Base-by-base conservation (phyloP, 768 basidiomycete species). In the Thelephora ganbajun region DNA sequence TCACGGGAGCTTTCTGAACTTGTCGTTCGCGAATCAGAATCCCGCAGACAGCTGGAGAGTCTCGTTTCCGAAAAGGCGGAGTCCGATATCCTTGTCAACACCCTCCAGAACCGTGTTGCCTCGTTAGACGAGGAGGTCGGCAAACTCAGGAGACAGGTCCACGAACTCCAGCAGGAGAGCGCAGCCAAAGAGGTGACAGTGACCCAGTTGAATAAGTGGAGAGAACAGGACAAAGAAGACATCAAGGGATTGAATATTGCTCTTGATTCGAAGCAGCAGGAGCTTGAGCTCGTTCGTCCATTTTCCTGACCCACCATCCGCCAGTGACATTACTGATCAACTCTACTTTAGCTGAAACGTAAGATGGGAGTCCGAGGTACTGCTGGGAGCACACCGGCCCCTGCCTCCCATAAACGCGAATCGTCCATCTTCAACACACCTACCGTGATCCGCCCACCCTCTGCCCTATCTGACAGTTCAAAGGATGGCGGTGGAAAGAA, bases 221-320 rank as follows among this genome's bases (percentile, higher is more conserved):
- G 74, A 35, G 66, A 68, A 0, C 69, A 79, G 57, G 74, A 83
- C 51, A 80, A 82, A 61, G 83, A 91, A 37, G 91, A 94, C 61
- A 61, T 84, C 18, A 63, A 74, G 43, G 83, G 86, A n/a, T 64
- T 94, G 55, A 92, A 94, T 56, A 90, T 93, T 33, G 92, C 91
- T 0, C 64, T 96, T 47, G 89, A 93, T 62, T 81, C 89, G 20
- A 96, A 96, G 64, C 92, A 96, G 57, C 90, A 93, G 61, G 92
- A 94, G 61, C 66, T 96, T 35, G 90, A 94, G 59, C 59, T 93
- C 62, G 92, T 96, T 50, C 46, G 77, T 70, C 37, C 23, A 16
- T 48, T 56, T 35, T 12, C 35, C 26, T 37, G n/a, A n/a, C n/a
- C n/a, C n/a, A n/a, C n/a, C n/a, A n/a, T n/a, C n/a, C n/a, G n/a